Evolutionary conservation across 2,329 filamentous ascomycete genomes (phyloP).

Genomic region (Alternaria angustiovoidea): DNA sequence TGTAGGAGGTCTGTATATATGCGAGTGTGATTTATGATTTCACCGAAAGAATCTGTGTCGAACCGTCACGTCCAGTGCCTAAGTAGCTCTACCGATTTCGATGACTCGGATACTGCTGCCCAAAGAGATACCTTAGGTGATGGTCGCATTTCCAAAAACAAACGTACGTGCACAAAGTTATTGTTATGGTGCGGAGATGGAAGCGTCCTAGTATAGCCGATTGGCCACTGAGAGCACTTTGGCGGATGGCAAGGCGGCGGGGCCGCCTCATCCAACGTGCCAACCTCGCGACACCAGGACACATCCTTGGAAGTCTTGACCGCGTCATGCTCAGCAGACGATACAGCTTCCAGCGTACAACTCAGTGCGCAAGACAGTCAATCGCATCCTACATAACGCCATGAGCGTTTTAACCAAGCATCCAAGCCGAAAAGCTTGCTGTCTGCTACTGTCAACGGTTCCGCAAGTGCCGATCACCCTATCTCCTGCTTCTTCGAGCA

Average conservation of each 20-base stretch:
- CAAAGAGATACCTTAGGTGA: not conserved
- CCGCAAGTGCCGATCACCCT: constrained; percentile 27
- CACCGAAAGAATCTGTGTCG: not conserved
- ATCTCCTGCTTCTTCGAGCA: constrained; percentile 39
- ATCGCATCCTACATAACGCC: not conserved
- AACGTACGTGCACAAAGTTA: not conserved
- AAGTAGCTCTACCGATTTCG: not conserved
- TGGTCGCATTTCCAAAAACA: not conserved
- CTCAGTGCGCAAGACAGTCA: not conserved
- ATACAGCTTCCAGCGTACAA: not conserved
- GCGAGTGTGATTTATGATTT: not conserved
- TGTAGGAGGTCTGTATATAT: not conserved
- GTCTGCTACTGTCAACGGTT: constrained; percentile 15
- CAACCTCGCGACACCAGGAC: constrained; percentile 2
- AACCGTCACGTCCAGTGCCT: not conserved
- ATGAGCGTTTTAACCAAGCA: not conserved
- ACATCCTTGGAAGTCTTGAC: not conserved
- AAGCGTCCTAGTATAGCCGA: not conserved
- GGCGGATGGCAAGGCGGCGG: not conserved
- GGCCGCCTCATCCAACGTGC: not conserved
- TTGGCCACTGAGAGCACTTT: not conserved
- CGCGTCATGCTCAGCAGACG: constrained; percentile 2
- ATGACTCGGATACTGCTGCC: not conserved
- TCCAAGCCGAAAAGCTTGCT: constrained; percentile 18
- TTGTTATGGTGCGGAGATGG: not conserved